Conservation (phyloP, 1,284 basidiomycete genomes). For the Ustilago loliicola region DNA sequence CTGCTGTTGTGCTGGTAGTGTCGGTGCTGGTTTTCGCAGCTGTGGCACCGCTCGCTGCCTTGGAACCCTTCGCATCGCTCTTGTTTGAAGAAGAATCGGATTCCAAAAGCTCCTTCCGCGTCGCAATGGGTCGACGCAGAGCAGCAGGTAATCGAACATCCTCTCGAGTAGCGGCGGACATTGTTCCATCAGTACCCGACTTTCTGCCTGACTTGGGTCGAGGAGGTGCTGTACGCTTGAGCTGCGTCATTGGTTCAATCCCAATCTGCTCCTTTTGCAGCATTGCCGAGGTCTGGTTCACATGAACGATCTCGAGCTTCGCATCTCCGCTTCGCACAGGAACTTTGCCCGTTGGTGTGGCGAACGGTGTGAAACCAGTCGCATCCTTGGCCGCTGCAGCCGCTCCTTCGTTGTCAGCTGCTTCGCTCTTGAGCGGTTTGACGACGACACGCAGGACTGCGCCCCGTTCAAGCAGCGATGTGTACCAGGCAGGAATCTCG, state of each 20-base stretch:
- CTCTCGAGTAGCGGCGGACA: neutral
- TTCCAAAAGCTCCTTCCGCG: conserved; percentile 24
- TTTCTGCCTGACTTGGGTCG: conserved; percentile 34
- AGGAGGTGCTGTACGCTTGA: conserved; percentile 33
- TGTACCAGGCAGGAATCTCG: conserved; percentile 53
- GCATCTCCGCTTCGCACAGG: conserved; percentile 39
- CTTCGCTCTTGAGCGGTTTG: conserved; percentile 36
- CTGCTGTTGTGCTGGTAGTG: neutral
- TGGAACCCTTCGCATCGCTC: conserved; percentile 6
- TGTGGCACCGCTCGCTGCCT: neutral
- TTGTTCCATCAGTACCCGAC: conserved; percentile 16
- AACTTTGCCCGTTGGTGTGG: conserved; percentile 45
- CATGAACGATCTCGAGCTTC: conserved; percentile 58
- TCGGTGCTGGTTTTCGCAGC: neutral
- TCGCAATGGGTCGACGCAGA: conserved; percentile 31
- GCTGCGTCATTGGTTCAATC: conserved; percentile 45
- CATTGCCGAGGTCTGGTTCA: conserved; percentile 66
- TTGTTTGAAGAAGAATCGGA: neutral
- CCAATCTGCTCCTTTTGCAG: conserved; percentile 59
- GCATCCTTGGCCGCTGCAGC: conserved; percentile 14
- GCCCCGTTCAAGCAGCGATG: conserved; percentile 40
- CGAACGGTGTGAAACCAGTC: conserved; percentile 16
- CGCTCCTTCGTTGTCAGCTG: conserved; percentile 12
- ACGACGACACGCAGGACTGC: conserved; percentile 52
- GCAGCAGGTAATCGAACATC: conserved; percentile 37